Evolutionary conservation across 768 basidiomycete species (phyloP), one percentile per base, ranked within the genome.

Genomic region (Gyrodon lividus): DNA sequence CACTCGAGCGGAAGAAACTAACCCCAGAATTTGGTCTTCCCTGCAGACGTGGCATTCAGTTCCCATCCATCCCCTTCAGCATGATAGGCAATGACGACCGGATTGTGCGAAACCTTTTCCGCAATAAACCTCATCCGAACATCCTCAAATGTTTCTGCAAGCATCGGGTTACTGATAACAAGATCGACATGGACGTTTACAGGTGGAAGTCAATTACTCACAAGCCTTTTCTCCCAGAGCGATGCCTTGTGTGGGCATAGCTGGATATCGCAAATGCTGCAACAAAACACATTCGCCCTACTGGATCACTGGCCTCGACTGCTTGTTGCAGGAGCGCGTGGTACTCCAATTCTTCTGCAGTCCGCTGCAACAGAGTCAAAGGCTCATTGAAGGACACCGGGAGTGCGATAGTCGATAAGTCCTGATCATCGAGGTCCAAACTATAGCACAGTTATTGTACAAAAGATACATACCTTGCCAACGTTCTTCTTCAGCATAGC

Each of bases 351-450:
- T 92, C 91, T 68, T 93, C 92, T 0, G 91, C 91, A 28, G 80
- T 76, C 55, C 88, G 77, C 67, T 95, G 92, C 9, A 93, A 75
- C 37, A 95, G 74, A 0, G 87, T 89, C 31, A 95, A 68, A 26
- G 92, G 92, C 59, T 95, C 92, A 58, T 95, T 95, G 72, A 94
- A 95, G 2, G 86, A 81, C 2, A 94, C 89, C n/a, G 92, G 92
- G 52, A 94, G 82, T 2, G 87, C 76, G 24, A 93, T 86, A 30
- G 86, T 85, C 13, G 89, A 86, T 8, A 92, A 72, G 66, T 93
- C 91, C 90, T 92, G 50, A 8, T 38, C 37, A 33, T 9, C 43
- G 30, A 44, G 10, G 55, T 52, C 28, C 42, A 5, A 30, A 38
- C 16, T 19, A 20, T 12, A 42, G 41, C 37, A 40, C 20, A 5